A percentile compares a stretch with the other conserved stretches of the same genome.
These are phyloP conservation scores for Xerocomus spinulosus DNA, from an alignment of 768 basidiomycete genomes.

Conservation along the genomic window DNA sequence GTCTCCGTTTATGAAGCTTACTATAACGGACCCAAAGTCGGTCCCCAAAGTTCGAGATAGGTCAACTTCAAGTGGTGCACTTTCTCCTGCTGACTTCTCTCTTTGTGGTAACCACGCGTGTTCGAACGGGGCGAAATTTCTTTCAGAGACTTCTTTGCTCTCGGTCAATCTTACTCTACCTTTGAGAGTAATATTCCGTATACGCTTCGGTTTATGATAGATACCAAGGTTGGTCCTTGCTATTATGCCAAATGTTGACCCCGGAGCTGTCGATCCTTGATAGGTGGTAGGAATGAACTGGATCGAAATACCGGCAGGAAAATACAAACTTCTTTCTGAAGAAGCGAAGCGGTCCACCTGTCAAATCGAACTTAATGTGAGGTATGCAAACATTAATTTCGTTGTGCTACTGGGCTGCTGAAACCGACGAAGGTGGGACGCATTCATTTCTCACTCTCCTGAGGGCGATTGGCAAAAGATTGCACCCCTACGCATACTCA, in stretches of 20 bases:
- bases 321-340: slow-evolving; percentile 60
- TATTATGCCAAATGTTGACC: background rate
- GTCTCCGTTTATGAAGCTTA: slow-evolving; percentile 82
- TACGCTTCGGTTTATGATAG: slow-evolving; percentile 95
- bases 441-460: slow-evolving; percentile 84
- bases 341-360: slow-evolving; percentile 70
- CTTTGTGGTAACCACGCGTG: slow-evolving; percentile 39
- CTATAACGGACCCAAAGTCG: slow-evolving; percentile 62
- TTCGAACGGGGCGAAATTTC: slow-evolving; percentile 74
- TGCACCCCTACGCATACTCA: slow-evolving; percentile 89
- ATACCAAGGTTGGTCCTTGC: slow-evolving; percentile 65
- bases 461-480: slow-evolving; percentile 91
- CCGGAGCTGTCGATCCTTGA: background rate
- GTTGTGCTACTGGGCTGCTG: slow-evolving; percentile 4
- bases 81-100: slow-evolving; percentile 12
- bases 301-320: slow-evolving; percentile 87
- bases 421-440: slow-evolving; percentile 56
- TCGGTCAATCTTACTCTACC: slow-evolving; percentile 51
- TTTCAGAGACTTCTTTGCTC: slow-evolving; percentile 56
- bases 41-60: slow-evolving; percentile 91
- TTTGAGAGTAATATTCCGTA: slow-evolving; percentile 95
- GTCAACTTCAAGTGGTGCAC: slow-evolving; percentile 32
- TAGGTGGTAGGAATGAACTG: slow-evolving; percentile 99
- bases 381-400: slow-evolving; percentile 39
- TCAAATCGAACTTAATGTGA: slow-evolving; percentile 81